A percentile compares a stretch with the other conserved stretches of the same genome.
Conservation (phyloP, 495 filamentous ascomycete genomes). For the Xylaria bambusicola region DNA sequence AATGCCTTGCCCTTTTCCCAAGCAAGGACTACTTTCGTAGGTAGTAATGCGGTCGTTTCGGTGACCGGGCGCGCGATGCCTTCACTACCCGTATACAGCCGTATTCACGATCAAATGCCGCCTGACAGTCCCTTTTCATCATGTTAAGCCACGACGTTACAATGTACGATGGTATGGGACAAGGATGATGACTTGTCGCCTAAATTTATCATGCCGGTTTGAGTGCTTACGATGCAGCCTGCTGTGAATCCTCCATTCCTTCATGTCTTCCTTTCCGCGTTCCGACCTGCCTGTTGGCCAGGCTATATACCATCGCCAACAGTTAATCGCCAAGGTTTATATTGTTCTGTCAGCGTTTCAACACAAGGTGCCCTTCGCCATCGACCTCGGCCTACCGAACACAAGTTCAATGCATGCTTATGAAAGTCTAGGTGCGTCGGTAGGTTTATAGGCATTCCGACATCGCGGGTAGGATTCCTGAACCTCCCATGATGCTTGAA, state of each 20-base stretch:
- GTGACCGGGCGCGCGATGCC: slow-evolving; percentile 3
- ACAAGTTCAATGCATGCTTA: slow-evolving; percentile 5
- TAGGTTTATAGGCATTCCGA: too few species aligned
- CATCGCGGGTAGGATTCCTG: neutral
- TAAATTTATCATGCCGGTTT: neutral
- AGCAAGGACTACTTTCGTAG: too few species aligned
- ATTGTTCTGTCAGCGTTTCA: neutral
- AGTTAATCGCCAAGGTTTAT: neutral
- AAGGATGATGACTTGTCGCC: neutral
- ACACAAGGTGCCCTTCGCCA: neutral
- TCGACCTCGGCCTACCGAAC: neutral
- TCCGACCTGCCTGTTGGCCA: neutral
- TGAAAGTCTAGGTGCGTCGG: neutral
- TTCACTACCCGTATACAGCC: neutral
- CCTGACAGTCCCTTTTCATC: neutral
- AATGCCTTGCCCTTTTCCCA: neutral
- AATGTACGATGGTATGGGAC: neutral
- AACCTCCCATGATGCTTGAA: neutral
- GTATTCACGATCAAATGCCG: neutral
- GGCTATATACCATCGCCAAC: too few species aligned
- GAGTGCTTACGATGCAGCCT: neutral
- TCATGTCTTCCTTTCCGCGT: neutral
- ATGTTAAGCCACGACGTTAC: too few species aligned
- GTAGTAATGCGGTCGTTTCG: neutral
- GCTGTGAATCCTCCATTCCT: neutral